phyloP scores from a whole-genome alignment of 1,284 basidiomycete species.

The Afroboletus lepidellus region DNA sequence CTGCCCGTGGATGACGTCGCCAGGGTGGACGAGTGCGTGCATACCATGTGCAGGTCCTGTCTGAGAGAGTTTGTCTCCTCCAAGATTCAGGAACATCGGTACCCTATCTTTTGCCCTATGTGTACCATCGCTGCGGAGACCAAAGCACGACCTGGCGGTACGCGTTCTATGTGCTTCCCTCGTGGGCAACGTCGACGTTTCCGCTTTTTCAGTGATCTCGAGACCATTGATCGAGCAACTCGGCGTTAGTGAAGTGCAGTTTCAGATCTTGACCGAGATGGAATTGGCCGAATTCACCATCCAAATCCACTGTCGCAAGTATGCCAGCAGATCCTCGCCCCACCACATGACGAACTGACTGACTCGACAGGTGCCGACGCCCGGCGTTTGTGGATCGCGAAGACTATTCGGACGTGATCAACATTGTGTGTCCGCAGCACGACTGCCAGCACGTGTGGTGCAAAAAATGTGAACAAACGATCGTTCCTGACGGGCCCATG shows the following conservation, averaged over 20 bases:
- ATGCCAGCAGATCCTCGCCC: neutral
- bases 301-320: slow-evolving; percentile 39
- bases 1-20: slow-evolving; percentile 46
- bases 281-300: slow-evolving; percentile 53
- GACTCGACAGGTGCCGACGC: slow-evolving; percentile 40
- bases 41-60: slow-evolving; percentile 59
- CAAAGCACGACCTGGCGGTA: slow-evolving; percentile 39
- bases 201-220: slow-evolving; percentile 39
- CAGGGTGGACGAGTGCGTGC: slow-evolving; percentile 46
- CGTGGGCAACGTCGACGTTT: neutral
- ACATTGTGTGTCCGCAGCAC: slow-evolving; percentile 45
- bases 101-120: slow-evolving; percentile 60
- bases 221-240: slow-evolving; percentile 45
- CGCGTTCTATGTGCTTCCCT: slow-evolving; percentile 15
- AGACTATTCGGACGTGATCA: slow-evolving; percentile 42
- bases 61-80: slow-evolving; percentile 43
- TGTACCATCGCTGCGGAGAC: slow-evolving; percentile 39
- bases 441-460: slow-evolving; percentile 53
- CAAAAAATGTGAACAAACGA: slow-evolving; percentile 49
- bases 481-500: slow-evolving; percentile 38
- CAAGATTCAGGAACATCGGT: slow-evolving; percentile 52
- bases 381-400: slow-evolving; percentile 48
- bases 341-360: neutral
- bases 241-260: slow-evolving; percentile 48
- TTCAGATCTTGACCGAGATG: slow-evolving; percentile 50